A percentile compares a stretch with the other conserved stretches of the same genome.
These are phyloP conservation scores for Ogataea polymorpha DNA, from an alignment of 805 yeast species.

Conservation along the genomic window DNA sequence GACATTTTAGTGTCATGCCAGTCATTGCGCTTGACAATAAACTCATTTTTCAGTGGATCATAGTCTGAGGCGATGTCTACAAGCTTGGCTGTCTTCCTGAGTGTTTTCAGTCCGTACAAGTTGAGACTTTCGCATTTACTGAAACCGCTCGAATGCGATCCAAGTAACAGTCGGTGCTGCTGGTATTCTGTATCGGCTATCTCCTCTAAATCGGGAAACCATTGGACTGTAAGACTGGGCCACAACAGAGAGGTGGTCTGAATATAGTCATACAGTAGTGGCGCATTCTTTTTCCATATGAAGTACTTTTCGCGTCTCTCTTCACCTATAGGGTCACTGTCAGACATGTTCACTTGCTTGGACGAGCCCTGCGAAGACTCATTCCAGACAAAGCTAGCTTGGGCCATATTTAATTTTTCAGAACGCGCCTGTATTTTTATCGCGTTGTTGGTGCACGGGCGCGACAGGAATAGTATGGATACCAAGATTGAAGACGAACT, in stretches of 20 bases:
- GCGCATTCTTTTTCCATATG: constrained; percentile 62
- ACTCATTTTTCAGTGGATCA: constrained; percentile 35
- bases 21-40: constrained; percentile 18
- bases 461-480: constrained; percentile 1
- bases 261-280: constrained; percentile 50
- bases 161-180: constrained; percentile 47
- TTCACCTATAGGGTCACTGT: constrained; percentile 7
- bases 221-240: constrained; percentile 62
- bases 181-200: constrained; percentile 26
- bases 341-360: neutral
- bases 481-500: neutral
- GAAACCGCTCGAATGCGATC: constrained; percentile 63
- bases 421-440: constrained; percentile 8
- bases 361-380: neutral
- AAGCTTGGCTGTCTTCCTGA: constrained; percentile 10
- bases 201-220: constrained; percentile 54
- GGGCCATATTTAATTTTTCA: constrained; percentile 10
- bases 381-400: constrained; percentile 2
- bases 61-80: constrained; percentile 33
- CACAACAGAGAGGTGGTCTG: constrained; percentile 54
- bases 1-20: constrained; percentile 11
- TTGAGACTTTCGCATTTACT: constrained; percentile 24
- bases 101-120: constrained; percentile 17
- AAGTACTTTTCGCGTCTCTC: constrained; percentile 36
- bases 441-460: constrained; percentile 11